Conservation (phyloP, 306 rosid species). For the barrel medic (Medicago truncatula) region DNA sequence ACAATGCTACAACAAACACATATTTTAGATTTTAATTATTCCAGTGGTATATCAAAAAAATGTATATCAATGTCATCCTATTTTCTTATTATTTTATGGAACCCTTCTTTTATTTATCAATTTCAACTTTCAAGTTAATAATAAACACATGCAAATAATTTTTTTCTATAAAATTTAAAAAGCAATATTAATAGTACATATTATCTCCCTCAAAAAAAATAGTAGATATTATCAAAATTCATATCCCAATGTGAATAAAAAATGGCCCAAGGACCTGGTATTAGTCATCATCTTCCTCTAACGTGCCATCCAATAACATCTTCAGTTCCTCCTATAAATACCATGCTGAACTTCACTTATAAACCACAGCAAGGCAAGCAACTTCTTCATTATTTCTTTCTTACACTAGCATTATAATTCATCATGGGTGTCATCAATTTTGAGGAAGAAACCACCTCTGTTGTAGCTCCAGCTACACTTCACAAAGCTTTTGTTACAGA, state of each 20-base stretch:
- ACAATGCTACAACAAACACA: too few species aligned
- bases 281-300: not conserved
- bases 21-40: not conserved
- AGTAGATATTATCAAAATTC: not conserved
- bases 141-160: not conserved
- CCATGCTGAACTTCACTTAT: not conserved
- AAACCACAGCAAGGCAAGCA: not conserved
- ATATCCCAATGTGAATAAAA: not conserved
- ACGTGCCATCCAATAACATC: not conserved
- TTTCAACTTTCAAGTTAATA: not conserved
- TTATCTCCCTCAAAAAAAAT: too few species aligned
- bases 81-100: not conserved
- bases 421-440: slow-evolving; percentile 47
- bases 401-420: not conserved
- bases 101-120: not conserved
- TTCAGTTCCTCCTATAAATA: slow-evolving; percentile 37
- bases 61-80: not conserved
- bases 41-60: not conserved
- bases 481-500: slow-evolving; percentile 41
- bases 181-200: not conserved
- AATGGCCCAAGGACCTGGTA: not conserved
- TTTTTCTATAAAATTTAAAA: not conserved
- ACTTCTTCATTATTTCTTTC: not conserved
- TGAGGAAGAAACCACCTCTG: slow-evolving; percentile 36
- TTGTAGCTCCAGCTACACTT: slow-evolving; percentile 37